Conservation (phyloP, 441 rosid species). For the Geranium incanum region DNA sequence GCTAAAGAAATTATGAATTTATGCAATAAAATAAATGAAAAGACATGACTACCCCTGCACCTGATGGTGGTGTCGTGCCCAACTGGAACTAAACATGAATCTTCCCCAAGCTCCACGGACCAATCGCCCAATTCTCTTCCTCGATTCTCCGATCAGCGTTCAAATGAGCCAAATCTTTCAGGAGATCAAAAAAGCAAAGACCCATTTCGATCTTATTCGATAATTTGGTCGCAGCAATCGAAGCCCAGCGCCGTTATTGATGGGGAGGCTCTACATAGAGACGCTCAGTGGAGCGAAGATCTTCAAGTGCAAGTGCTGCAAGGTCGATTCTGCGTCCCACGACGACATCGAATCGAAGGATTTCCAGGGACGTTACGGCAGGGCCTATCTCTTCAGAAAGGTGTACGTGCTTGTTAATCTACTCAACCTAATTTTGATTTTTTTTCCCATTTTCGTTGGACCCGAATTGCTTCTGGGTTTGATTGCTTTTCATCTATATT, state of each 20-base stretch:
- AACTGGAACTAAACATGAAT: too few species aligned
- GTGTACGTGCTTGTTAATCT: slow-evolving; percentile 23
- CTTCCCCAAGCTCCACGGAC: too few species aligned
- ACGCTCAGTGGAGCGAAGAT: slow-evolving; percentile 28
- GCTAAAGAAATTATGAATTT: too few species aligned
- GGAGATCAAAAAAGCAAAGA: background rate
- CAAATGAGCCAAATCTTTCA: background rate
- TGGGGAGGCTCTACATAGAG: slow-evolving; percentile 37
- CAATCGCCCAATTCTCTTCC: too few species aligned
- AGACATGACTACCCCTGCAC: too few species aligned
- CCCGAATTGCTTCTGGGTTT: background rate
- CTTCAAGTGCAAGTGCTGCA: slow-evolving; percentile 42
- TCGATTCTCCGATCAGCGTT: too few species aligned
- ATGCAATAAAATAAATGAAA: too few species aligned
- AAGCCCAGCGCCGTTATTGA: slow-evolving; percentile 1
- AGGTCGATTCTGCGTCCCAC: slow-evolving; percentile 39
- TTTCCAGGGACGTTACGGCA: slow-evolving; percentile 34
- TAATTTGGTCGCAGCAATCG: background rate
- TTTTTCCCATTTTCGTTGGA: background rate
- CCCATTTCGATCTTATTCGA: background rate
- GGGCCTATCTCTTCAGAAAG: slow-evolving; percentile 33
- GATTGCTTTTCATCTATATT: background rate
- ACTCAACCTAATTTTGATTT: background rate
- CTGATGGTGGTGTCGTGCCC: too few species aligned
- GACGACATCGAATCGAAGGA: slow-evolving; percentile 40